Percentiles rank a stretch among this genome's conserved stretches.
Evolutionary conservation across 768 basidiomycete species (phyloP).

Genomic region (Candolleomyces aberdarensis): DNA sequence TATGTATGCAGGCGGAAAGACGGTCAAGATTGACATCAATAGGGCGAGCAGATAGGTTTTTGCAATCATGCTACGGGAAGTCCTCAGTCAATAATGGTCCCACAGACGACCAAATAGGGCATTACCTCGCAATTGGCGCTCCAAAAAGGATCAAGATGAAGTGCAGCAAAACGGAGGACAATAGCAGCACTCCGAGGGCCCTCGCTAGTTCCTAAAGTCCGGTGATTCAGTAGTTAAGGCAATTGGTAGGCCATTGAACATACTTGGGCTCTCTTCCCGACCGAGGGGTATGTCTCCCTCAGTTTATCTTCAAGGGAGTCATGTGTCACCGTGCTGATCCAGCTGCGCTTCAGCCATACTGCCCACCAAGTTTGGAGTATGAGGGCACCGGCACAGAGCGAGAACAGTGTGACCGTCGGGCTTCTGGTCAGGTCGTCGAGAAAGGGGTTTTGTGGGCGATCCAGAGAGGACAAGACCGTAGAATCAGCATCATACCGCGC

Average conservation of each 20-base stretch:
- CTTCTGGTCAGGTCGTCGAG: slow-evolving; percentile 61
- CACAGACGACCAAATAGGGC: neutral
- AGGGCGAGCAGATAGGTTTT: slow-evolving; percentile 71
- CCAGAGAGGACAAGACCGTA: slow-evolving; percentile 38
- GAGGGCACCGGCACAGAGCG: slow-evolving; percentile 50
- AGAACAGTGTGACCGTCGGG: slow-evolving; percentile 56
- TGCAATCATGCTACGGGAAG: slow-evolving; percentile 18
- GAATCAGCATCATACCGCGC: slow-evolving; percentile 27
- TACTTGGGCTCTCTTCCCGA: slow-evolving; percentile 38
- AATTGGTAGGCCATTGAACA: slow-evolving; percentile 13
- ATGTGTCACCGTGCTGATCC: slow-evolving; percentile 36
- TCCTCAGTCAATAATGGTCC: neutral
- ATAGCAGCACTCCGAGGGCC: slow-evolving; percentile 53
- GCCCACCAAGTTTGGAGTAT: slow-evolving; percentile 73
- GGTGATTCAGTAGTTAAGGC: slow-evolving; percentile 6
- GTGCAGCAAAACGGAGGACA: slow-evolving; percentile 45
- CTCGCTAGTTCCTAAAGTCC: slow-evolving; percentile 43
- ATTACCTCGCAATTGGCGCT: slow-evolving; percentile 63
- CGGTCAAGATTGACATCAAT: slow-evolving; percentile 61
- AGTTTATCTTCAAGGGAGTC: slow-evolving; percentile 41
- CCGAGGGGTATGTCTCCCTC: slow-evolving; percentile 37
- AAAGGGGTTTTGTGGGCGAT: slow-evolving; percentile 71
- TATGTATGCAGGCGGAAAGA: slow-evolving; percentile 67
- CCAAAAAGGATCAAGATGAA: slow-evolving; percentile 64
- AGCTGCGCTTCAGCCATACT: slow-evolving; percentile 61